Evolutionary conservation across 2,329 filamentous ascomycete genomes (phyloP), one percentile per base, ranked within the genome.

Genomic region (Setomelanomma holmii): DNA sequence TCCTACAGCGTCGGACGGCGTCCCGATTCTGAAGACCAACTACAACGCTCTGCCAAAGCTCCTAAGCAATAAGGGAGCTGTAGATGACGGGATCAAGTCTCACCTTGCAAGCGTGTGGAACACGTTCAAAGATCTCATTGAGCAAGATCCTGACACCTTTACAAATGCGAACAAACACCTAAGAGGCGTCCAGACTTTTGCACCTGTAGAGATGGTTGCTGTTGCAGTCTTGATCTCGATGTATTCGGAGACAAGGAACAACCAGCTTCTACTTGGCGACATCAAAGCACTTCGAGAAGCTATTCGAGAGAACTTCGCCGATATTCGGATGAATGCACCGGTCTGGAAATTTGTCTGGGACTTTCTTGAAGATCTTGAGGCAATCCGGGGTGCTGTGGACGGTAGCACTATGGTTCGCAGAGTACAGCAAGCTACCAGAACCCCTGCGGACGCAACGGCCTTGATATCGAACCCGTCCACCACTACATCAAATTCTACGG

Each of bases 171-270:
- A 65, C 27, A 63, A 60, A 12, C 56, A 58, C 17, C 40, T 73
- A 2, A 49, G 45, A 8, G 59, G 63, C 23, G 66, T 68, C 5
- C 66, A 71, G 43, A 72, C 66, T 0, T 76, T 75, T 45, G 64
- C 73, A 4, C 72, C 72, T n/a, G 43, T 76, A 2, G 74, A 76
- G 38, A 62, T 76, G 55, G 58, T 75, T 1, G 69, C 64, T 10
- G 64, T 72, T 3, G 52, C 68, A 3, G 65, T 71, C 5, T 50
- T 76, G 4, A 71, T 75, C 16, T 75, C 69, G 1, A 58, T 63
- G 43, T 64, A 73, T 46, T 63, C 56, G 1, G 64, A 70, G 8
- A 60, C 56, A 4, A 52, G 71, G 10, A 67, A 67, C 42, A 61
- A 69, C 19, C 49, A 45, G 6, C 33, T 71, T 5, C 59, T 76